phyloP scores from a whole-genome alignment of 2,329 filamentous ascomycete species.

The Raffaelea albimanens region DNA sequence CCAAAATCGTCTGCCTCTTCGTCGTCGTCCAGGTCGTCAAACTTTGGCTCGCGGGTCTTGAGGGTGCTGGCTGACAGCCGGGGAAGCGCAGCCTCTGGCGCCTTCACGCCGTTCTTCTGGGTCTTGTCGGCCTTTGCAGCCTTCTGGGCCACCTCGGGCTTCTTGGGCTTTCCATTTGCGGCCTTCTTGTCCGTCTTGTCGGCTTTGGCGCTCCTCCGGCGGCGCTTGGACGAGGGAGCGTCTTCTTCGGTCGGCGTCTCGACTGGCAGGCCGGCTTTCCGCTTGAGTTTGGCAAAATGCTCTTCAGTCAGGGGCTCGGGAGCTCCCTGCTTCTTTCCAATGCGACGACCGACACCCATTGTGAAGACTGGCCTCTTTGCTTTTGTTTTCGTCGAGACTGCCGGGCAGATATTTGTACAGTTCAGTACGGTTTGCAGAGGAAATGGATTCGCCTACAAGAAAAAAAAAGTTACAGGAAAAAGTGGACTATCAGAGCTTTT shows the following conservation, averaged over 20 bases:
- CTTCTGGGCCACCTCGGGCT: conserved; percentile 14
- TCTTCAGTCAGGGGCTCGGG: conserved; percentile 76
- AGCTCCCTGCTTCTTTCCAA: conserved; percentile 81
- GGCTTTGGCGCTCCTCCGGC: too few species aligned
- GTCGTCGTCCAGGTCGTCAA: conserved; percentile 27
- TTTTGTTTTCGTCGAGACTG: conserved; percentile 16
- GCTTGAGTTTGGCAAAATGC: conserved; percentile 69
- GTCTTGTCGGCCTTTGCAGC: conserved; percentile 22
- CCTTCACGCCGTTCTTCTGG: conserved; percentile 21
- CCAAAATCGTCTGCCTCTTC: conserved; percentile 34
- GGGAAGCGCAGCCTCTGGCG: too few species aligned
- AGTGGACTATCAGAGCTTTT: conserved; percentile 8
- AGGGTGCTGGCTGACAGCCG: conserved; percentile 16
- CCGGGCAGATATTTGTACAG: not conserved
- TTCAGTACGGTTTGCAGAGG: not conserved
- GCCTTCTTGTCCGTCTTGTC: conserved; percentile 27
- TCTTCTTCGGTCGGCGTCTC: conserved; percentile 42
- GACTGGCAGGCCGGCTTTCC: conserved; percentile 67
- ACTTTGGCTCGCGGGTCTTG: conserved; percentile 21
- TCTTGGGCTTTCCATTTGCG: too few species aligned
- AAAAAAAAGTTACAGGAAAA: conserved; percentile 5
- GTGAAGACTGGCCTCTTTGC: too few species aligned
- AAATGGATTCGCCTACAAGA: not conserved
- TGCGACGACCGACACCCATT: conserved; percentile 86
- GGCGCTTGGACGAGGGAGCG: conserved; percentile 49